Conservation (phyloP, 2,329 filamentous ascomycete genomes). For the Pseudogymnoascus sp. region DNA sequence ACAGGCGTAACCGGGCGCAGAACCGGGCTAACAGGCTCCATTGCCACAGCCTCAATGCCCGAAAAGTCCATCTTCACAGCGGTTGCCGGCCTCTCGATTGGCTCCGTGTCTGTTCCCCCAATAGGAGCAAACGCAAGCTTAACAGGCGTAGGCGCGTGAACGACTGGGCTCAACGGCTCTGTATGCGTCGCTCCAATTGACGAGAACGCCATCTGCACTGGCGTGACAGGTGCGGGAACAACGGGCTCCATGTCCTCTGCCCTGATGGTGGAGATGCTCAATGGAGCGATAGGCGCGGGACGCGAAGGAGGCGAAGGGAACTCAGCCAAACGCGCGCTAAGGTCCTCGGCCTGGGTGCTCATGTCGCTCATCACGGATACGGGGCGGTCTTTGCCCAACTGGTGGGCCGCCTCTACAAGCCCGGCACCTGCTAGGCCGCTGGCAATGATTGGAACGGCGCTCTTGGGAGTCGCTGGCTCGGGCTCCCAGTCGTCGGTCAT, state of each 20-base stretch:
- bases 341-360: slow-evolving; percentile 16
- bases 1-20: slow-evolving; percentile 12
- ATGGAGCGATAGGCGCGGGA: slow-evolving; percentile 19
- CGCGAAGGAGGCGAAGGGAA: slow-evolving; percentile 48
- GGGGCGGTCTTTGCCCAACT: slow-evolving; percentile 10
- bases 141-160: slow-evolving; percentile 9
- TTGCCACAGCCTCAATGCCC: neutral
- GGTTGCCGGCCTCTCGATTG: neutral
- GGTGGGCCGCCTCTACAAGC: slow-evolving; percentile 17
- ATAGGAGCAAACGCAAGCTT: slow-evolving; percentile 25
- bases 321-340: slow-evolving; percentile 45
- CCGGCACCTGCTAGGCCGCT: slow-evolving; percentile 11
- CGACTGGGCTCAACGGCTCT: neutral
- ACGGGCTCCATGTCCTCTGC: slow-evolving; percentile 30
- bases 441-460: slow-evolving; percentile 18
- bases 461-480: slow-evolving; percentile 18
- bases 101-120: neutral
- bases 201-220: slow-evolving; percentile 32
- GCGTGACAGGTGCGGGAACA: neutral
- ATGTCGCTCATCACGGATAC: slow-evolving; percentile 13
- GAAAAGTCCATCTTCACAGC: slow-evolving; percentile 4
- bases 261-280: slow-evolving; percentile 27
- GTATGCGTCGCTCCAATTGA: slow-evolving; percentile 22
- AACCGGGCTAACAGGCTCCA: slow-evolving; percentile 3
- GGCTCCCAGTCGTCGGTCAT: slow-evolving; percentile 54